phyloP scores from a whole-genome alignment of 768 basidiomycete genomes.

The Rhizopogon rudus region DNA sequence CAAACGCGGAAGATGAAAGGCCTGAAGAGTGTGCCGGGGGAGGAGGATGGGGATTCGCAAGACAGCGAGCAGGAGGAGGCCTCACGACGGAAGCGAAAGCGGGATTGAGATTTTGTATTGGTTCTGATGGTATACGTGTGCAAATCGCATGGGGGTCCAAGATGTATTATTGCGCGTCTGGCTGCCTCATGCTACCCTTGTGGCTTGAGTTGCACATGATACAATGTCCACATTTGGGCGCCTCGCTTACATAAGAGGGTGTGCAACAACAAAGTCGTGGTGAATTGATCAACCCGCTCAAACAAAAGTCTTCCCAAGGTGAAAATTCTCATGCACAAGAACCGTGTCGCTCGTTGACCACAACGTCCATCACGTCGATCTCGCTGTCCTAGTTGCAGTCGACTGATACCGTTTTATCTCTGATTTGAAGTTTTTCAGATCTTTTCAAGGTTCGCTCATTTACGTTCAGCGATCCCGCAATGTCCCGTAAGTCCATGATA shows the following conservation, averaged over 20 bases:
- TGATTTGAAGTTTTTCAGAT: neutral
- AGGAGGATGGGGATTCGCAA: conserved; percentile 7
- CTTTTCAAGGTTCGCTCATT: neutral
- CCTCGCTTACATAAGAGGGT: conserved; percentile 16
- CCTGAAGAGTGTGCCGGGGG: conserved; percentile 44
- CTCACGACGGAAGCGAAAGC: conserved; percentile 10
- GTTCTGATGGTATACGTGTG: conserved; percentile 10
- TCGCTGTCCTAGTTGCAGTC: neutral
- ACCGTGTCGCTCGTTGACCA: conserved; percentile 3
- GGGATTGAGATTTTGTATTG: conserved; percentile 4
- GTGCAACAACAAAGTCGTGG: conserved; percentile 1
- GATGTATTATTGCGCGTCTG: neutral
- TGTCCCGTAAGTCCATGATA: conserved; percentile 9
- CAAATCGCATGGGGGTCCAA: conserved; percentile 1
- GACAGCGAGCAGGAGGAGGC: conserved; percentile 1
- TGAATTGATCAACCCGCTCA: neutral
- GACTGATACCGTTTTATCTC: neutral
- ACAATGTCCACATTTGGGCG: neutral
- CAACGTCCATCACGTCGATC: conserved; percentile 6
- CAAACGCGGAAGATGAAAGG: conserved; percentile 98
- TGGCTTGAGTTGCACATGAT: neutral
- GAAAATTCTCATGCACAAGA: conserved; percentile 17
- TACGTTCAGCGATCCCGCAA: conserved; percentile 4
- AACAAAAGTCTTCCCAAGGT: neutral
- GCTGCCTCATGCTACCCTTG: conserved; percentile 2